Evolutionary conservation across 768 basidiomycete species (phyloP), one percentile per base, ranked within the genome.

Genomic region (Boletus subparvulus): DNA sequence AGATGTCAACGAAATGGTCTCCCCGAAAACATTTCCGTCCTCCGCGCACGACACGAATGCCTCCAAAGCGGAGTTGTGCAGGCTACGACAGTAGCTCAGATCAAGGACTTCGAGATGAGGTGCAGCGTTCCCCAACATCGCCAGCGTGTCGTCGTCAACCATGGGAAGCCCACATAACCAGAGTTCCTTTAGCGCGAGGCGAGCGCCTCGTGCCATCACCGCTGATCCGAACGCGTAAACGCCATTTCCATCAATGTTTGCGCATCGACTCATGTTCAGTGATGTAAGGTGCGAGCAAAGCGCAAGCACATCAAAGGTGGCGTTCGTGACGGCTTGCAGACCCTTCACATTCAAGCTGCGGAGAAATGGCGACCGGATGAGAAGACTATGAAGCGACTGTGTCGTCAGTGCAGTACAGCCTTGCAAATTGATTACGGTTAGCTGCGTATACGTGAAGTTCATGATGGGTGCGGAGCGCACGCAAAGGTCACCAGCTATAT

Each of bases 51-150:
- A 74, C 6, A 92, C 83, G 67, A 91, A 86, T 3, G 85, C 87
- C 44, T 88, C 88, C 58, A 92, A 61, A 3, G 85, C 83, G 3
- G 88, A 86, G 67, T 93, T 92, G 67, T 86, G 87, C 55, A 94
- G 69, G 54, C 84, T 80, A 32, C 80, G 79, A 54, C 82, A 78
- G 65, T 90, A 88, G 72, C 88, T 90, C 58, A 94, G 73, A 70
- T 95, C 93, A 21, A 95, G 75, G 17, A 91, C 82, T 69, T 92
- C 89, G 21, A 95, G 79, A 63, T 77, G 74, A 19, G 90, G 89
- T 0, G 88, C 80, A 3, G 82, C 86, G 60, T 75, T 81, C 7
- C 88, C 92, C 36, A 94, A 74, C 11, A 75, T 72, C n/a, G 76
- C 69, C 81, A 95, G 81, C 63, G 80, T 79, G 12, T 76, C 74